A percentile compares a stretch with the other conserved stretches of the same genome.
Conservation (phyloP, 2,329 filamentous ascomycete genomes). For the Trichophyton rubrum region DNA sequence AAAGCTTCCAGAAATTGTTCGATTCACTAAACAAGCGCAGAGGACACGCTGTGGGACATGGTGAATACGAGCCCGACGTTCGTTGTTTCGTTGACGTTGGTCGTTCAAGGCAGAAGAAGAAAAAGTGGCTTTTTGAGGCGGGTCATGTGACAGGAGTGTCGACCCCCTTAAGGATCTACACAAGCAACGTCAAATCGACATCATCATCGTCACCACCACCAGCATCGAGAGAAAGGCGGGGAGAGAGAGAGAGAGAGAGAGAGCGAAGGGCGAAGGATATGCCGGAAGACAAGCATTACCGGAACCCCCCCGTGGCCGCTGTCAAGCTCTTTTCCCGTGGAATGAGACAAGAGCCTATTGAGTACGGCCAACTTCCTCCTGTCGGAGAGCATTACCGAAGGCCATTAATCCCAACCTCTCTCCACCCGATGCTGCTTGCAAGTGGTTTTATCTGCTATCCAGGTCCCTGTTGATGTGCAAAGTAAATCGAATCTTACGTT, state of each 20-base stretch:
- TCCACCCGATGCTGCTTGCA: neutral
- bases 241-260: no score
- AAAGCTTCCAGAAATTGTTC: conserved; percentile 1
- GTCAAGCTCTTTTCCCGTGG: neutral
- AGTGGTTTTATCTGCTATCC: neutral
- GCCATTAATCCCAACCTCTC: neutral
- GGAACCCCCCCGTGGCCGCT: neutral
- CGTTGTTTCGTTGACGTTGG: neutral
- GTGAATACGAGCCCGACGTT: neutral
- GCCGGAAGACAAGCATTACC: neutral
- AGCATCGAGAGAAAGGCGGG: no score
- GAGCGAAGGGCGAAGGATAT: no score
- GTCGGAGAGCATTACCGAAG: neutral
- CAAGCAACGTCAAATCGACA: no score
- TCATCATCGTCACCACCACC: no score
- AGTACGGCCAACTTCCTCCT: neutral
- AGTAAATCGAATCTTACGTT: neutral
- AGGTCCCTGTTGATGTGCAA: neutral
- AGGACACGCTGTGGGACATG: neutral
- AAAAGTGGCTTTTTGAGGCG: neutral
- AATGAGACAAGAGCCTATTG: neutral
- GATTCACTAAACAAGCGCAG: neutral
- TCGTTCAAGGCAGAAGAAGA: neutral
- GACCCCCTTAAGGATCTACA: no score
- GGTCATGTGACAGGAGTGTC: neutral